A percentile compares a stretch with the other conserved stretches of the same genome.
Conservation (phyloP, 306 rosid genomes). For the Vigna unguiculata region DNA sequence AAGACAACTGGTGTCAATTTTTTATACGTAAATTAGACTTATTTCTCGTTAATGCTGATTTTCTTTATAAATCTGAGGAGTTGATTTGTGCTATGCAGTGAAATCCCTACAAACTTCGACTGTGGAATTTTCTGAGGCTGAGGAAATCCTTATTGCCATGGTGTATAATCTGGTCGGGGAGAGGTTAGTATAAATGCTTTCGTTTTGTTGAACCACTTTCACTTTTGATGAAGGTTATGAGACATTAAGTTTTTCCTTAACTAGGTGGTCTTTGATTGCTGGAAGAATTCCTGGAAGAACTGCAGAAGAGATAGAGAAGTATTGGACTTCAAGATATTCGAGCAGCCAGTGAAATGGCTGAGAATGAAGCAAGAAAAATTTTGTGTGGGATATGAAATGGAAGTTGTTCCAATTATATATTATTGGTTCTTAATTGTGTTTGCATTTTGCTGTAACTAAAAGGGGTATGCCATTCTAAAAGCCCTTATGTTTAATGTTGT, state of each 20-base stretch:
- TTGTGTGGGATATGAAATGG: slow-evolving; percentile 43
- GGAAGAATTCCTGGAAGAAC: slow-evolving; percentile 98
- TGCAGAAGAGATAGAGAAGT: slow-evolving; percentile 89
- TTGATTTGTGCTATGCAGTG: slow-evolving; percentile 44
- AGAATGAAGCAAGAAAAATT: slow-evolving; percentile 47
- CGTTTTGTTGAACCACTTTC: not conserved
- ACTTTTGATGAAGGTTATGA: not conserved
- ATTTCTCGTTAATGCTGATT: too few relatives aligned
- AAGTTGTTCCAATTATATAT: slow-evolving; percentile 31
- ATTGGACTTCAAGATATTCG: slow-evolving; percentile 80
- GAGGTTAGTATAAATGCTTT: slow-evolving; percentile 55
- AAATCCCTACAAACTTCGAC: slow-evolving; percentile 57
- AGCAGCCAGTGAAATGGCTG: slow-evolving; percentile 57
- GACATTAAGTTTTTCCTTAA: not conserved
- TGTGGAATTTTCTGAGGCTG: slow-evolving; percentile 80
- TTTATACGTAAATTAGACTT: too few relatives aligned
- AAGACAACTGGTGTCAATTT: too few relatives aligned
- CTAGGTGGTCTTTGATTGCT: slow-evolving; percentile 97
- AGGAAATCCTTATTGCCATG: slow-evolving; percentile 81
- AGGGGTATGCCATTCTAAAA: slow-evolving; percentile 43
- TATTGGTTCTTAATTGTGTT: slow-evolving; percentile 37
- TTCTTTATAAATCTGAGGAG: not conserved
- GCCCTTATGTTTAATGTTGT: slow-evolving; percentile 44
- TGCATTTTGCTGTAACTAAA: slow-evolving; percentile 32
- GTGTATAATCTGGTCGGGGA: slow-evolving; percentile 88